phyloP scores from a whole-genome alignment of 2,329 filamentous ascomycete species.

The Sordariomycetes sp. region DNA sequence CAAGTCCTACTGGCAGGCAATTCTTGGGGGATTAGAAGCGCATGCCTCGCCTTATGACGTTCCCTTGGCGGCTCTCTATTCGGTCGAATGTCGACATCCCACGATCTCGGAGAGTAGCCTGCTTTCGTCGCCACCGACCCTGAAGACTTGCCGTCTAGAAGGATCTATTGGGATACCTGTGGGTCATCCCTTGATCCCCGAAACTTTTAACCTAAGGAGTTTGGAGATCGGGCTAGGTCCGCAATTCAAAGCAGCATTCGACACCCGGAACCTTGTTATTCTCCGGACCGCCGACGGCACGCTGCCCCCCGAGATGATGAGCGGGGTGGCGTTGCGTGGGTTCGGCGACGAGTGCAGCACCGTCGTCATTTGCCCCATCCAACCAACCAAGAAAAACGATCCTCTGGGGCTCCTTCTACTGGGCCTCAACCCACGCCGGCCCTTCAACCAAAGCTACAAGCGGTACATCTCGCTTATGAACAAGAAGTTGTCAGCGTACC shows the following conservation, averaged over 20 bases:
- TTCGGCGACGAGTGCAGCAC: conserved; percentile 52
- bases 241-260: conserved; percentile 24
- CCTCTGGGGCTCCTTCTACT: conserved; percentile 56
- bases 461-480: conserved; percentile 45
- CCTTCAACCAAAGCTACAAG: conserved; percentile 61
- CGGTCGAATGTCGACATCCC: conserved; percentile 25
- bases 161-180: conserved; percentile 31
- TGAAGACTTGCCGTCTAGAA: conserved; percentile 21
- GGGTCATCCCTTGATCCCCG: conserved; percentile 26
- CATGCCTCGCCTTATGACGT: conserved; percentile 32
- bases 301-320: conserved; percentile 41
- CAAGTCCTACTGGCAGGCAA: conserved; percentile 32
- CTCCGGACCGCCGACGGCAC: conserved; percentile 33
- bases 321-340: conserved; percentile 46
- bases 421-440: conserved; percentile 56
- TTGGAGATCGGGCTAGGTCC: conserved; percentile 22
- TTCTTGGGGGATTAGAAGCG: conserved; percentile 26
- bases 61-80: conserved; percentile 36
- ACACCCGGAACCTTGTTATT: conserved; percentile 22
- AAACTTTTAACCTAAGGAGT: conserved; percentile 19
- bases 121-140: conserved; percentile 17
- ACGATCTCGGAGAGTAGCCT: conserved; percentile 7
- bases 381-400: conserved; percentile 50
- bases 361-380: conserved; percentile 56
- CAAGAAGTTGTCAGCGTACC: conserved; percentile 3